phyloP scores from a whole-genome alignment of 2,329 filamentous ascomycete species.

The Podosphaera xanthii region DNA sequence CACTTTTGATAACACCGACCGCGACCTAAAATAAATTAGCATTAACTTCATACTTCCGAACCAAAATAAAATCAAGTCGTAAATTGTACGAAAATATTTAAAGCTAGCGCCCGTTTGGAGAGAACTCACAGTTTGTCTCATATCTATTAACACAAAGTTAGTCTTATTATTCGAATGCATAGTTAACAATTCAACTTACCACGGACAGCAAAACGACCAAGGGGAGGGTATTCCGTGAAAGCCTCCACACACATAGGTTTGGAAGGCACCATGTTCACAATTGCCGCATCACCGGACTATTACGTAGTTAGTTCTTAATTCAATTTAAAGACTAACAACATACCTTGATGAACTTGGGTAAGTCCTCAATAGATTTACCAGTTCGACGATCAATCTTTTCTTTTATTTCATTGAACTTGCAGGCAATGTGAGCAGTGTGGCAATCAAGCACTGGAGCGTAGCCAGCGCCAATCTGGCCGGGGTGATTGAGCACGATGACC shows the following conservation, averaged over 20 bases:
- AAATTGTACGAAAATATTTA: too few relatives aligned
- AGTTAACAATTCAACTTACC: slow-evolving; percentile 24
- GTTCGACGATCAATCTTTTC: slow-evolving; percentile 99
- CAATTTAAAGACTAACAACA: neutral
- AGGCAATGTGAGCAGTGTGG: slow-evolving; percentile 99
- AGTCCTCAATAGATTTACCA: slow-evolving; percentile 80
- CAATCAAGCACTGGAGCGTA: slow-evolving; percentile 98
- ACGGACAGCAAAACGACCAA: slow-evolving; percentile 99
- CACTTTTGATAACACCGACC: slow-evolving; percentile 85
- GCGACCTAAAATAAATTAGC: slow-evolving; percentile 24
- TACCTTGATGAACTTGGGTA: slow-evolving; percentile 96
- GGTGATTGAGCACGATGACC: slow-evolving; percentile 99
- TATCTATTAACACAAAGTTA: slow-evolving; percentile 17
- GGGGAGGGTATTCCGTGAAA: slow-evolving; percentile 98
- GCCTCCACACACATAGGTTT: slow-evolving; percentile 99
- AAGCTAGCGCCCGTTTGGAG: too few relatives aligned
- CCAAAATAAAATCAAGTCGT: neutral
- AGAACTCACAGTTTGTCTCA: slow-evolving; percentile 49
- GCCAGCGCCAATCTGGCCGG: slow-evolving; percentile 94
- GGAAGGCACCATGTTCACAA: slow-evolving; percentile 99
- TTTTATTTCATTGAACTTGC: slow-evolving; percentile 98
- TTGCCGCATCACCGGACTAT: slow-evolving; percentile 89
- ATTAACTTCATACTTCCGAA: neutral
- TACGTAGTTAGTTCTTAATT: neutral
- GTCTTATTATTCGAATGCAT: neutral